Base-by-base conservation (phyloP, 2,329 filamentous ascomycete species). In the Colletotrichum nymphaeae region DNA sequence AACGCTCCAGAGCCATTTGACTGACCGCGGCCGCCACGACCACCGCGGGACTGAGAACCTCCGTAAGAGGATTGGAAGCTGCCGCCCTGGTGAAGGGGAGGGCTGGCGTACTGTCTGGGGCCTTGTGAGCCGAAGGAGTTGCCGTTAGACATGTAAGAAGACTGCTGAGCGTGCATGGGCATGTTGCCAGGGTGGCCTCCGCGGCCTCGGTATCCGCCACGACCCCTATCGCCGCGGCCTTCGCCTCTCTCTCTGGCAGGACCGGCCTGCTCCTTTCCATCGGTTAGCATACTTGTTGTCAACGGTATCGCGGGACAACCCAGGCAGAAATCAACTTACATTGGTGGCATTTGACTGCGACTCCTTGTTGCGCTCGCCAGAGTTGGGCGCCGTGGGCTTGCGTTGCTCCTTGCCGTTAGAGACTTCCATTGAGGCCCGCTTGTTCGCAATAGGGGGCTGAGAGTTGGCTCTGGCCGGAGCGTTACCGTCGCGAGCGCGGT, bases 141-240 rank as follows among this genome's bases (percentile, higher is more conserved):
- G 24, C 82, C 83, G 64, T 84, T 84, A 42, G 80, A 75, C 46
- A 78, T 78, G 42, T 53, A 72, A 6, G 75, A 82, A 84, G 9
- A 77, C 78, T 79, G 80, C 74, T 80, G 85, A 67, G 76, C 75
- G 75, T 83, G 83, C 77, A 77, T 79, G 82, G 73, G 76, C 76
- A 49, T 58, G 74, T 63, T 56, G 75, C 75, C 63, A 78, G 70
- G 83, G 73, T 88, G 86, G 22, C 81, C 82, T 49, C 86, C 87
- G 59, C 87, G 86, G 58, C 83, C 83, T 49, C 87, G 84, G 72
- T 81, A 87, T 28, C 83, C 83, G 24, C 86, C 86, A 46, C 86
- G 85, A 24, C 83, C 83, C 66, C 82, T 79, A 75, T 86, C 79
- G 75, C 80, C 74, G 78, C 86, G 80, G 67, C 79, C 80, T 73